Conservation (phyloP, 192 early-diverging fungal genomes). For the Anaeromyces robustus region DNA sequence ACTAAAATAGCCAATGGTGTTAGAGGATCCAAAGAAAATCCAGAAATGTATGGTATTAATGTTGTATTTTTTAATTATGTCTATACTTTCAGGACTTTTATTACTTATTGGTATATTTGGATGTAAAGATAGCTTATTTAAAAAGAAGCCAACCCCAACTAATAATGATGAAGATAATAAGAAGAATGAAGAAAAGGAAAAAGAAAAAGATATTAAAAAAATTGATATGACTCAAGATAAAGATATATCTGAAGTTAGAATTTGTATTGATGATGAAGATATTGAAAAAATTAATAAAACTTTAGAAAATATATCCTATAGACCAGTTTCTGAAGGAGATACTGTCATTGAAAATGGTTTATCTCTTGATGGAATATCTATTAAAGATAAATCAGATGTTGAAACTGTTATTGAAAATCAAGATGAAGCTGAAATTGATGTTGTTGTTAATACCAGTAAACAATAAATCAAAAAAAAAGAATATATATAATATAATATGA, state of each 20-base stretch:
- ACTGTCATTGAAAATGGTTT: background rate
- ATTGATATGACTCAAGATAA: background rate
- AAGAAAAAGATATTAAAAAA: no score
- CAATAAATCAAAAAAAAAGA: no score
- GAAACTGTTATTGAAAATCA: background rate
- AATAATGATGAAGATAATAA: no score
- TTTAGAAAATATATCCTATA: no score
- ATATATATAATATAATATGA: no score
- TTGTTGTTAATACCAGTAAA: no score
- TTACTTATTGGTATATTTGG: no score
- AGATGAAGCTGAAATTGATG: no score
- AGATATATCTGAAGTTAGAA: background rate
- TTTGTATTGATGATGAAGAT: background rate
- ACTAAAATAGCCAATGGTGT: background rate
- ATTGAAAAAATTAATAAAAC: no score
- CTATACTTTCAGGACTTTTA: background rate
- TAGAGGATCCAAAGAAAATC: background rate
- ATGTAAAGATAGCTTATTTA: no score
- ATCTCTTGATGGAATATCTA: background rate
- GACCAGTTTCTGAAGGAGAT: background rate
- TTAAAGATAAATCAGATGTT: background rate
- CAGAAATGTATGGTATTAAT: background rate
- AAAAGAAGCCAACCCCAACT: no score
- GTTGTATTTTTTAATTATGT: background rate
- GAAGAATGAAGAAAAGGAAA: no score